Conservation (phyloP, 2,329 filamentous ascomycete species). For the Periconia macrospinosa region DNA sequence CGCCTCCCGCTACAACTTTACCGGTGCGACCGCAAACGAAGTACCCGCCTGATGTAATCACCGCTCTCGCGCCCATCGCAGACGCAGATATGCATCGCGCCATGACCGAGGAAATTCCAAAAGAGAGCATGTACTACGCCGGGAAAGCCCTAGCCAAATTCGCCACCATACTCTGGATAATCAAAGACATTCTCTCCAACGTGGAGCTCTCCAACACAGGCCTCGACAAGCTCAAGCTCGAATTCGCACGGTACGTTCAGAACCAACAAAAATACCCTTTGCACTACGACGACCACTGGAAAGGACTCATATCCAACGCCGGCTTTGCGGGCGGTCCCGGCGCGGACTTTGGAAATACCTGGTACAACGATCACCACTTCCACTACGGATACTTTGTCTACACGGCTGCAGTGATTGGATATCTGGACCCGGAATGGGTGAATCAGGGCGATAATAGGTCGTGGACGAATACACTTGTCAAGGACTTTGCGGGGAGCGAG, state of each 20-base stretch:
- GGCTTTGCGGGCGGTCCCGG: conserved; percentile 69
- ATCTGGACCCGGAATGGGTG: conserved; percentile 77
- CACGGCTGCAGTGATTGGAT: conserved; percentile 78
- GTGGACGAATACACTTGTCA: conserved; percentile 81
- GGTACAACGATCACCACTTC: conserved; percentile 71
- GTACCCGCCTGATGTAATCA: conserved; percentile 56
- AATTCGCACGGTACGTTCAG: conserved; percentile 50
- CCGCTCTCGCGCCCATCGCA: conserved; percentile 64
- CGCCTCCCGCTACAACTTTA: conserved; percentile 42
- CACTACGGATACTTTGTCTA: conserved; percentile 86
- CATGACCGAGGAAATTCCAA: conserved; percentile 71
- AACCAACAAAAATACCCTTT: conserved; percentile 53
- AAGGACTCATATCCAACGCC: conserved; percentile 77
- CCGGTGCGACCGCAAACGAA: conserved; percentile 18
- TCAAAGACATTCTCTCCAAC: conserved; percentile 61
- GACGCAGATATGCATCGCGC: conserved; percentile 75
- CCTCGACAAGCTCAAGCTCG: conserved; percentile 52
- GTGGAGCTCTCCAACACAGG: conserved; percentile 52
- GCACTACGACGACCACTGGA: conserved; percentile 67
- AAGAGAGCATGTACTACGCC: conserved; percentile 89
- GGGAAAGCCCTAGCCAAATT: conserved; percentile 61
- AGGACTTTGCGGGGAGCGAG: conserved; percentile 85
- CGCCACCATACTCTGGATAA: conserved; percentile 48
- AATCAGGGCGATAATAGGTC: conserved; percentile 63
- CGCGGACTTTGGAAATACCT: conserved; percentile 82